These are phyloP conservation scores for Juncus effusus DNA, from an alignment of 176 grass and related monocot genomes.

Conservation along the genomic window DNA sequence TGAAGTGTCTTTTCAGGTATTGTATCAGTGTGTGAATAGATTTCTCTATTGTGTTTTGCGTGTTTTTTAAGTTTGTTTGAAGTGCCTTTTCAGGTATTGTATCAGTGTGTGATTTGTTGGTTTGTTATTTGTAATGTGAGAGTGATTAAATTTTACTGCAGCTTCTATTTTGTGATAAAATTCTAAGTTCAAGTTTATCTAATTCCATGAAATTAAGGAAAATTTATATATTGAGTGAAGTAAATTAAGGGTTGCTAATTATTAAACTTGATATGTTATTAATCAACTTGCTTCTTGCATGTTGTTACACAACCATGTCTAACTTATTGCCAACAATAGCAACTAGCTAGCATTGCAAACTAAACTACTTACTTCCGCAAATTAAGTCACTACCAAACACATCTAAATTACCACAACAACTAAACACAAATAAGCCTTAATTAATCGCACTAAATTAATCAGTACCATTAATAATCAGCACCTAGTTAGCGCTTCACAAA, in stretches of 20 bases:
- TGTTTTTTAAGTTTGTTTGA: constrained; percentile 13
- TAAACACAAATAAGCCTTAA: neutral
- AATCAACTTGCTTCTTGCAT: too few relatives aligned
- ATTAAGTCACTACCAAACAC: too few relatives aligned
- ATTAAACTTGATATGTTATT: too few relatives aligned
- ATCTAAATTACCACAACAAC: neutral
- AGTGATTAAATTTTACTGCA: too few relatives aligned
- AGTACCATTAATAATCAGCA: constrained; percentile 4
- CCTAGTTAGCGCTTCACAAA: neutral
- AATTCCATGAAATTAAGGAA: too few relatives aligned
- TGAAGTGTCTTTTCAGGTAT: neutral
- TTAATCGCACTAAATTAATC: neutral
- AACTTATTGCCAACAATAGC: neutral
- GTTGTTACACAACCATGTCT: too few relatives aligned
- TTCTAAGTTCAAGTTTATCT: too few relatives aligned
- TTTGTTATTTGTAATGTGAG: neutral
- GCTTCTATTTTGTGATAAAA: too few relatives aligned
- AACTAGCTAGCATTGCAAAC: neutral
- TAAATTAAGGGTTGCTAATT: too few relatives aligned
- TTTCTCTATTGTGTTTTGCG: neutral
- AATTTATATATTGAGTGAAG: too few relatives aligned
- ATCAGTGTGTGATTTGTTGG: neutral
- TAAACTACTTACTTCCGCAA: neutral
- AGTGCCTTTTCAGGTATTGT: neutral
- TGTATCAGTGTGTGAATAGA: constrained; percentile 2